Evolutionary conservation across 768 basidiomycete species (phyloP).

Genomic region (Amanita subjunquillea): DNA sequence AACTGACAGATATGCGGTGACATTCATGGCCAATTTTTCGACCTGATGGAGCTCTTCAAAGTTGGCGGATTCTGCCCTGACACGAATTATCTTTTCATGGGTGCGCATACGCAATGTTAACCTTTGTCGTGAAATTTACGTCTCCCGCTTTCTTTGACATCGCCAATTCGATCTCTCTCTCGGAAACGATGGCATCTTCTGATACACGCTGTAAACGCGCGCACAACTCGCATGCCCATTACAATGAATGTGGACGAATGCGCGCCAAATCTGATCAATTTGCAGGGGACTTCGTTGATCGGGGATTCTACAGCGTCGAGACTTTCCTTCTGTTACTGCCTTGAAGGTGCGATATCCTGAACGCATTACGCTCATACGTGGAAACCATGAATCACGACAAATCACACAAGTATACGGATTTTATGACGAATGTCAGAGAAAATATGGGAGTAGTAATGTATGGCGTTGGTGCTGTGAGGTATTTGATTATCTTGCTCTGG

Average conservation of each 20-base stretch:
- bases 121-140: neutral
- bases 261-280: neutral
- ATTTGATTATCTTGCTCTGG: constrained; percentile 92
- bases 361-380: constrained; percentile 91
- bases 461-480: constrained; percentile 99
- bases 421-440: constrained; percentile 94
- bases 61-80: constrained; percentile 88
- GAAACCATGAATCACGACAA: constrained; percentile 96
- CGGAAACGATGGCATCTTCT: constrained; percentile 1
- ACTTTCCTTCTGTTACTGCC: constrained; percentile 87
- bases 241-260: neutral
- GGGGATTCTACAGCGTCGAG: constrained; percentile 95
- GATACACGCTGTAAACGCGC: neutral
- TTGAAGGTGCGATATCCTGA: constrained; percentile 97
- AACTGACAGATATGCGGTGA: constrained; percentile 74
- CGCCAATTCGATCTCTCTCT: neutral
- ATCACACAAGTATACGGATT: constrained; percentile 96
- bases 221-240: neutral
- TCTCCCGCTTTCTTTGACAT: neutral
- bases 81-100: constrained; percentile 96
- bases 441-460: constrained; percentile 89
- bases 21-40: constrained; percentile 96
- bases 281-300: constrained; percentile 93
- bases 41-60: constrained; percentile 91
- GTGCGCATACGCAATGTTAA: constrained; percentile 29